A percentile compares a stretch with the other conserved stretches of the same genome.
phyloP scores from a whole-genome alignment of 345 rosid genomes.

The Acer saccharum region DNA sequence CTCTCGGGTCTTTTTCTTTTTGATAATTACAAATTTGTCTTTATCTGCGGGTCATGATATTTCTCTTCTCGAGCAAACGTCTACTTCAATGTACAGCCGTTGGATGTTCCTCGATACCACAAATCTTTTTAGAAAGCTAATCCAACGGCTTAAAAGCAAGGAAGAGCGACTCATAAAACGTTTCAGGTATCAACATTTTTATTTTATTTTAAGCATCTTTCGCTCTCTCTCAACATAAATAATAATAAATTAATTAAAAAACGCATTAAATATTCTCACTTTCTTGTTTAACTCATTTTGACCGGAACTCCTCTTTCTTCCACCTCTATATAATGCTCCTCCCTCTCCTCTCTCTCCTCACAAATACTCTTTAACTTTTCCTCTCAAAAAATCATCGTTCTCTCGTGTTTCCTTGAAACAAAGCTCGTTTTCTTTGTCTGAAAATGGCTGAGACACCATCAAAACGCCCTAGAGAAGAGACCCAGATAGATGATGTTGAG shows the following conservation, averaged over 20 bases:
- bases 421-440: neutral
- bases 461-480: conserved; percentile 69
- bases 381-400: neutral
- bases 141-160: conserved; percentile 20
- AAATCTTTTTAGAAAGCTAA: neutral
- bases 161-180: conserved; percentile 9
- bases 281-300: conserved; percentile 35
- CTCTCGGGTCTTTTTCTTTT: neutral
- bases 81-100: conserved; percentile 5
- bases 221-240: neutral
- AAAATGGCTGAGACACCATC: conserved; percentile 49
- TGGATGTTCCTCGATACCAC: neutral
- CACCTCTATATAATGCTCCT: conserved; percentile 53
- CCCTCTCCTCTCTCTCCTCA: neutral
- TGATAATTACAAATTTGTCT: neutral
- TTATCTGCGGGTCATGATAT: conserved; percentile 9
- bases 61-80: neutral
- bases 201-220: neutral
- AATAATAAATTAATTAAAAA: neutral
- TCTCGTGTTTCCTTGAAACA: neutral
- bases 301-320: conserved; percentile 37
- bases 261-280: conserved; percentile 10
- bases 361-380: neutral
- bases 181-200: neutral
- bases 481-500: conserved; percentile 31